phyloP scores from a whole-genome alignment of 257 asterid genomes.

The Scutellaria barbata region DNA sequence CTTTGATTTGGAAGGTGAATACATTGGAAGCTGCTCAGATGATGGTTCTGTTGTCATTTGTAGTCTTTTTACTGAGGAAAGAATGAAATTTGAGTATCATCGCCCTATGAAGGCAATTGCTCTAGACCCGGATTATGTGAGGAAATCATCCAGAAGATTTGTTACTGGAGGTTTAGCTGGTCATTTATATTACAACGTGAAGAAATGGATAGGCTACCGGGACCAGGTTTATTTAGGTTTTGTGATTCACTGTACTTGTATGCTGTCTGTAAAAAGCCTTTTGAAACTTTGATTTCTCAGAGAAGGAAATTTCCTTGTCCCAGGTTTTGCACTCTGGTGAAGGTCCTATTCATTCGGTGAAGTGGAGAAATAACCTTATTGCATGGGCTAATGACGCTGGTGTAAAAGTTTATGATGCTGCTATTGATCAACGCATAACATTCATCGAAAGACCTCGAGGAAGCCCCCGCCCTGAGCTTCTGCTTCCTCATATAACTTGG shows the following conservation, averaged over 20 bases:
- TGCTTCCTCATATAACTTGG: conserved; percentile 96
- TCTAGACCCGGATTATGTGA: conserved; percentile 89
- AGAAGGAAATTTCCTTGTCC: conserved; percentile 38
- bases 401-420: conserved; percentile 96
- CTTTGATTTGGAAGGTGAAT: conserved; percentile 97
- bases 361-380: conserved; percentile 90
- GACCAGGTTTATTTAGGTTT: conserved; percentile 79
- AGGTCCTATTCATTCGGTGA: conserved; percentile 95
- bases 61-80: conserved; percentile 91
- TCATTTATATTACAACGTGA: conserved; percentile 74
- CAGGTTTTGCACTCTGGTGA: conserved; percentile 98
- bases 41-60: conserved; percentile 93
- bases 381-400: conserved; percentile 99
- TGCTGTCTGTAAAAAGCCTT: too few relatives aligned
- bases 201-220: conserved; percentile 93
- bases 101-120: conserved; percentile 98
- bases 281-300: conserved; percentile 31
- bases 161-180: conserved; percentile 99
- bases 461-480: conserved; percentile 92
- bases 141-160: conserved; percentile 91
- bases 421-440: conserved; percentile 87
- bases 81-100: conserved; percentile 86
- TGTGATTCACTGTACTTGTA: conserved; percentile 29
- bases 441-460: conserved; percentile 95
- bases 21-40: conserved; percentile 98